Percentiles rank a stretch among this genome's conserved stretches.
Evolutionary conservation across 1,139 yeast species (phyloP).

Genomic region (Kluyveromyces marxianus): DNA sequence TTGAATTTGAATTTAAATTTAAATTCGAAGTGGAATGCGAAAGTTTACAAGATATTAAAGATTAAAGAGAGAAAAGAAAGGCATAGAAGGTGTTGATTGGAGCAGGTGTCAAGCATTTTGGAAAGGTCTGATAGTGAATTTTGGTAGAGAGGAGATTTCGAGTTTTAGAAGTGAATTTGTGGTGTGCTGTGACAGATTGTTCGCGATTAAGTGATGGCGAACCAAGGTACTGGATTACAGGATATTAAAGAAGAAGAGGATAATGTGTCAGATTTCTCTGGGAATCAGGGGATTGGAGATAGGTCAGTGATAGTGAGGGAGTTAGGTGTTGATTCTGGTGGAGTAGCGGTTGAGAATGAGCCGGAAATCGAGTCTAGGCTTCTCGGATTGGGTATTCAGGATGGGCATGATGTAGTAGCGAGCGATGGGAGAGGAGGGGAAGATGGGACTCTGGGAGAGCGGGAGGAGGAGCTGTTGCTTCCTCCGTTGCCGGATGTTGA

Average conservation of each 20-base stretch:
- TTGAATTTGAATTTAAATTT: too few species aligned
- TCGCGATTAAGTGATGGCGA: not conserved
- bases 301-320: not conserved
- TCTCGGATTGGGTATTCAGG: slow-evolving; percentile 1
- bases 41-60: too few species aligned
- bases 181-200: not conserved
- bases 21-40: too few species aligned
- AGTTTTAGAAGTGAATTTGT: not conserved
- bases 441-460: not conserved
- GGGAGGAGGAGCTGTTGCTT: slow-evolving; percentile 14
- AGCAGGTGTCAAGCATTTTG: too few species aligned
- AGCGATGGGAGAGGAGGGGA: not conserved
- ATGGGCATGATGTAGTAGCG: not conserved
- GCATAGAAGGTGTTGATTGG: too few species aligned
- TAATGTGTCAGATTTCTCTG: slow-evolving; percentile 8
- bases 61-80: too few species aligned
- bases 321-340: not conserved
- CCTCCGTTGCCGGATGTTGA: slow-evolving; percentile 25
- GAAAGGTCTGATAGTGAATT: too few species aligned
- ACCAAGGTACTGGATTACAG: slow-evolving; percentile 12
- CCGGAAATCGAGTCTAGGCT: slow-evolving; percentile 2
- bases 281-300: not conserved
- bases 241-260: slow-evolving; percentile 26
- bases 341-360: not conserved
- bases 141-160: not conserved